These are phyloP conservation scores for Parathielavia appendiculata DNA, from an alignment of 495 filamentous ascomycete species.

Conservation along the genomic window DNA sequence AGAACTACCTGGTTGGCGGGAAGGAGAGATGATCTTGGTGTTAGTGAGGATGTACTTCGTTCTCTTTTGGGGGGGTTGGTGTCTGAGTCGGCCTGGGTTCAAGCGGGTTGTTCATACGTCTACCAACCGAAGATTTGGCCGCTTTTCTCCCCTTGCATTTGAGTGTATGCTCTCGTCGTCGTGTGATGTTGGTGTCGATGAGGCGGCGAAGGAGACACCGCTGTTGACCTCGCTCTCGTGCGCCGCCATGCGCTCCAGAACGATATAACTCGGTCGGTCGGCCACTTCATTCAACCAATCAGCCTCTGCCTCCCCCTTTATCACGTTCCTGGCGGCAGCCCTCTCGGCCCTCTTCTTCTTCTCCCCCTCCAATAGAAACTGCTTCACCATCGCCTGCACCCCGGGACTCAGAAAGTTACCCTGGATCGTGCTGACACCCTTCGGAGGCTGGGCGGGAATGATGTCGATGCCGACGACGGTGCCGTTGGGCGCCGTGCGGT, in stretches of 20 bases:
- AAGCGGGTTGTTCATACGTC: conserved; percentile 47
- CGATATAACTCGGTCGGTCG: conserved; percentile 49
- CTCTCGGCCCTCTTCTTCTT: conserved; percentile 24
- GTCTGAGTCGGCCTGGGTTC: background rate
- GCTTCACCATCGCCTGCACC: conserved; percentile 68
- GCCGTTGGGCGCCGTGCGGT: conserved; percentile 67
- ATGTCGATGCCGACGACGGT: conserved; percentile 87
- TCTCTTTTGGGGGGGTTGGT: background rate
- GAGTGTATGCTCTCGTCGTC: conserved; percentile 18
- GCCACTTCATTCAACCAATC: conserved; percentile 15
- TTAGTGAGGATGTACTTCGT: background rate
- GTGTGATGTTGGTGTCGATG: background rate
- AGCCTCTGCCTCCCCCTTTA: conserved; percentile 17
- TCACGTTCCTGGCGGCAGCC: background rate
- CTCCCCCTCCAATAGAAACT: conserved; percentile 62
- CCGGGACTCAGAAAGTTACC: conserved; percentile 74
- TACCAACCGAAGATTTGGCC: conserved; percentile 46
- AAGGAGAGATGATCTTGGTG: conserved; percentile 8
- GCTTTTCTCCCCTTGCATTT: conserved; percentile 22
- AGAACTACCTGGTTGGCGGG: conserved; percentile 57
- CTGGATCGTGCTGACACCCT: conserved; percentile 85
- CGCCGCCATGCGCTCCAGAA: conserved; percentile 43
- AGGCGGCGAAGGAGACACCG: background rate
- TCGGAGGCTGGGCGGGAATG: conserved; percentile 83
- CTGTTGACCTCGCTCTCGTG: conserved; percentile 17